A percentile compares a stretch with the other conserved stretches of the same genome.
Evolutionary conservation across 768 basidiomycete genomes (phyloP).

Genomic region (Trametes punicea): DNA sequence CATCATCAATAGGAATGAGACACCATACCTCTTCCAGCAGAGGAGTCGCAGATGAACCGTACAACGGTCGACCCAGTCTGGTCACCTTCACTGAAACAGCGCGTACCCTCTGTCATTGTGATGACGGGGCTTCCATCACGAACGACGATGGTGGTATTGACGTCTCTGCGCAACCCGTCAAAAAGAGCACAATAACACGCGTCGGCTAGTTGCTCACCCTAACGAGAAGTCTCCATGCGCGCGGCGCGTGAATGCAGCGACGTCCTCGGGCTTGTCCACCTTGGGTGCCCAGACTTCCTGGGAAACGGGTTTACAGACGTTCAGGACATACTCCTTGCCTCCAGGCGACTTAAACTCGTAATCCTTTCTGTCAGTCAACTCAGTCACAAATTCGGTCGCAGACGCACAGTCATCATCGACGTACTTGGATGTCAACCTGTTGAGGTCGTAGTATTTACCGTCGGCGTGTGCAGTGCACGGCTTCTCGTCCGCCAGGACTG

Average conservation of each 20-base stretch:
- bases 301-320: slow-evolving; percentile 57
- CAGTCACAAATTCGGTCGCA: slow-evolving; percentile 3
- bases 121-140: slow-evolving; percentile 53
- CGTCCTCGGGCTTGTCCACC: slow-evolving; percentile 47
- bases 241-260: slow-evolving; percentile 60
- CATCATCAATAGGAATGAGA: not conserved
- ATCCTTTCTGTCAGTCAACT: slow-evolving; percentile 50
- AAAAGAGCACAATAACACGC: not conserved
- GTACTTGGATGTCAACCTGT: slow-evolving; percentile 55
- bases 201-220: slow-evolving; percentile 47
- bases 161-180: slow-evolving; percentile 36
- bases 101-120: slow-evolving; percentile 58
- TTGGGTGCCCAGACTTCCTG: slow-evolving; percentile 59
- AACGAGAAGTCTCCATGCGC: slow-evolving; percentile 69
- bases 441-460: slow-evolving; percentile 66
- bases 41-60: slow-evolving; percentile 73
- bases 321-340: slow-evolving; percentile 50
- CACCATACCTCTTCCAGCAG: slow-evolving; percentile 51
- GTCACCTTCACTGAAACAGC: slow-evolving; percentile 48
- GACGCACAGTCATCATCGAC: slow-evolving; percentile 3
- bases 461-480: slow-evolving; percentile 59
- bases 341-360: slow-evolving; percentile 50
- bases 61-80: slow-evolving; percentile 62
- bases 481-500: slow-evolving; percentile 38
- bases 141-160: slow-evolving; percentile 63